Conservation (phyloP, 345 rosid genomes). For the Luvunga scandens region DNA sequence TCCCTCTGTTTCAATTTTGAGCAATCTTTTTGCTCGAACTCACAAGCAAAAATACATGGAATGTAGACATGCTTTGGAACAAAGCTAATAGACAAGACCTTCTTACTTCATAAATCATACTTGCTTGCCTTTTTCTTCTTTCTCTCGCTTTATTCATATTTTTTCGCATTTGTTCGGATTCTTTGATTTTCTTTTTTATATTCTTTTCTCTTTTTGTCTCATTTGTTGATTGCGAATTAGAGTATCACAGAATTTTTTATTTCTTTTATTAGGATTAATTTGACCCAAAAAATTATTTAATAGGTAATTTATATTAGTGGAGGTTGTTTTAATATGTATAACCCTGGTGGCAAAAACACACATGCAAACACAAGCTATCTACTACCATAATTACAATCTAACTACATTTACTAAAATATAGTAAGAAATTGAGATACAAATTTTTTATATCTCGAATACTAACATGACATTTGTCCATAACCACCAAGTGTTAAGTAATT, state of each 20-base stretch:
- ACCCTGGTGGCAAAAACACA: too few relatives aligned
- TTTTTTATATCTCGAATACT: too few relatives aligned
- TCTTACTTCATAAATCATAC: neutral
- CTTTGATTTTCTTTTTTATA: neutral
- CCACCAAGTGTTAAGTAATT: accelerated
- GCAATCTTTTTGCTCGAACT: neutral
- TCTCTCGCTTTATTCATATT: neutral
- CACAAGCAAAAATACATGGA: conserved; percentile 1
- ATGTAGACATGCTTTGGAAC: conserved; percentile 14
- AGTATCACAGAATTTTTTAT: conserved; percentile 2
- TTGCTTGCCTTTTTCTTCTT: neutral
- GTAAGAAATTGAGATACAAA: too few relatives aligned
- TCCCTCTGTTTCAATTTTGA: conserved; percentile 11
- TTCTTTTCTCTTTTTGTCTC: neutral
- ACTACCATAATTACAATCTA: too few relatives aligned
- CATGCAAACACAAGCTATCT: too few relatives aligned
- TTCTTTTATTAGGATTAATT: neutral
- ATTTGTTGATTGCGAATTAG: neutral
- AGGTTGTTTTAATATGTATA: too few relatives aligned
- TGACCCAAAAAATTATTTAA: neutral
- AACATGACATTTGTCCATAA: too few relatives aligned
- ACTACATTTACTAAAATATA: too few relatives aligned
- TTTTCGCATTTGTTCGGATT: neutral
- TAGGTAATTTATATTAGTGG: neutral
- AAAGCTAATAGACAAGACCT: conserved; percentile 21